Base-by-base conservation (phyloP, 1,284 basidiomycete genomes). In the Tylopilus sp. region DNA sequence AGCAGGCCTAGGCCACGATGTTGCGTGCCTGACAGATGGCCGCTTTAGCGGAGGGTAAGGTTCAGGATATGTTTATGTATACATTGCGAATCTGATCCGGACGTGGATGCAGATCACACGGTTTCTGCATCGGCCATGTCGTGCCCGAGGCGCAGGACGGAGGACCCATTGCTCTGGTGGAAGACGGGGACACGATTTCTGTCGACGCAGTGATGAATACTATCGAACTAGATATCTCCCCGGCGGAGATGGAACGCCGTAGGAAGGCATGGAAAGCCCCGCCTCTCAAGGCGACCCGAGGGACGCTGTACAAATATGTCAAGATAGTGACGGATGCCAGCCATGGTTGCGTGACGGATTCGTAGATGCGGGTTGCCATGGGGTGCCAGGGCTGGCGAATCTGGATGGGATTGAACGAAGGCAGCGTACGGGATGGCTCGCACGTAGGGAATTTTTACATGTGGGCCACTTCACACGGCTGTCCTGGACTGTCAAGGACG, bases 61-160 rank as follows among this genome's bases (percentile, higher is more conserved):
- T 39, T 52, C 41, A 47, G 42, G 37, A 51, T 48, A 40, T 36
- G 48, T 23, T 23, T 23, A 23, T 23, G 21, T 54, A 39, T 31
- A 48, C 25, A 39, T 38, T 38, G 37, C 35, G 56, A 39, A 43
- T 50, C 44, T 51, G 38, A 57, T 47, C 56, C 53, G 51, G 28
- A 37, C 38, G 34, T 36, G 29, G 21, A 33, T 39, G 29, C 57
- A 86, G 89, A 59, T 91, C 89, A 39, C 90, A 92, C 69, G 89
- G 90, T 13, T 96, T 96, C 74, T 87, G 86, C 59, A 89, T 95
- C 49, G 92, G 93, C 4, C 93, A 97, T 62, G 90, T 97, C 57
- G 92, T 90, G 2, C 89, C 89, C 34, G 92, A 94, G 67, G 92
- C 92, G 6, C 89, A 90, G 61, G 83, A 86, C 26, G 93, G 93